Evolutionary conservation across 257 asterid genomes (phyloP), one percentile per base, ranked within the genome.

Genomic region (Primulina huaijiensis): DNA sequence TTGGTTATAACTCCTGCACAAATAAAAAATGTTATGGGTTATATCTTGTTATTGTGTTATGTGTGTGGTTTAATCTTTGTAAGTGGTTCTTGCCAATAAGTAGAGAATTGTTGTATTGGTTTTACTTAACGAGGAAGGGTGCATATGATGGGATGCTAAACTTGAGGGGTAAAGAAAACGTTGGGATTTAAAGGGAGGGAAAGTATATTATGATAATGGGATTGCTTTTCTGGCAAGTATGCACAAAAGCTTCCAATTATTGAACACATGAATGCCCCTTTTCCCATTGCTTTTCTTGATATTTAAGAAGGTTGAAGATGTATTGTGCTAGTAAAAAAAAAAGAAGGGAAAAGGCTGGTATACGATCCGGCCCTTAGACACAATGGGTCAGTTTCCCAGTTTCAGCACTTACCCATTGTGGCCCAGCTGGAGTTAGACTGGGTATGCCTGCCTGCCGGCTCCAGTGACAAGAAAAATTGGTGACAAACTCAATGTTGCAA

Each of bases 61-160:
- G 21, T 31, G 6, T n/a, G 59, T 8, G 8, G 25, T 10, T 11
- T 8, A 29, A 21, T 16, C 29, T 29, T 35, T 56, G 46, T 25
- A 43, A 8, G 6, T 69, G 72, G 60, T 71, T 57, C 27, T 62
- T 70, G 81, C 68, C 40, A 72, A 62, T n/a, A 58, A 61, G 62
- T 9, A 16, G 8, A 33, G 21, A 16, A 6, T 43, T 55, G 35
- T 33, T 25, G 70, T 30, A 7, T 63, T 21, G 31, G 19, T 25
- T 23, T 83, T 85, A 60, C 96, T 89, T 89, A 78, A 83, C 27
- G 86, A 79, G 72, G 86, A 91, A 86, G 97, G 84, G 68, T 73
- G 12, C 59, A 75, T n/a, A 59, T 38, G 34, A 50, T 17, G 68
- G 80, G 86, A 82, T 86, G 78, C 92, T 82, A 84, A 86, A 79